A percentile compares a stretch with the other conserved stretches of the same genome.
phyloP scores from a whole-genome alignment of 805 yeast genomes.

The Metschnikowia continentalis region DNA sequence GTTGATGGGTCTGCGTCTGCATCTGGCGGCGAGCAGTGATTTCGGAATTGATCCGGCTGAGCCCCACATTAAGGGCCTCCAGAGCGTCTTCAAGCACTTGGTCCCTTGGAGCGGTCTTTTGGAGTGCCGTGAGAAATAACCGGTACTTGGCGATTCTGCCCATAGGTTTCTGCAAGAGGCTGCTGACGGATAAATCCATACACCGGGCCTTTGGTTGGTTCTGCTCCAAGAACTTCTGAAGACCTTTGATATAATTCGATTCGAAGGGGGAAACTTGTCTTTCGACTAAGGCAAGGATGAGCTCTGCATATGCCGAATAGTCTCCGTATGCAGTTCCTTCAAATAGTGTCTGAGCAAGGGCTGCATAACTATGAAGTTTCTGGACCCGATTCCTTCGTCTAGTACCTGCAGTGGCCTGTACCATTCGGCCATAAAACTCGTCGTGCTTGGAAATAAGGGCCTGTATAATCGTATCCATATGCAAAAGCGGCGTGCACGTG shows the following conservation, averaged over 20 bases:
- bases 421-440: conserved; percentile 4
- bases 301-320: conserved; percentile 10
- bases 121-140: conserved; percentile 9
- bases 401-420: not conserved
- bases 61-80: conserved; percentile 1
- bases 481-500: conserved; percentile 13
- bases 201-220: conserved; percentile 12
- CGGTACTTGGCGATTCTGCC: conserved; percentile 15
- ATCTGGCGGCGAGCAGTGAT: conserved; percentile 6
- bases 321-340: conserved; percentile 49
- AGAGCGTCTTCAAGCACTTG: conserved; percentile 1
- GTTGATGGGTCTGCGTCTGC: not conserved
- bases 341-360: conserved; percentile 80
- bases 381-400: not conserved
- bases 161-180: conserved; percentile 15
- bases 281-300: conserved; percentile 6
- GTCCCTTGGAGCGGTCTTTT: conserved; percentile 3
- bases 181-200: conserved; percentile 14
- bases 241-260: conserved; percentile 7
- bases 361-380: conserved; percentile 21
- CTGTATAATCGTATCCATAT: conserved; percentile 4
- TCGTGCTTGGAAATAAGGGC: conserved; percentile 8
- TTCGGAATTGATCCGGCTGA: conserved; percentile 8
- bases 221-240: conserved; percentile 12
- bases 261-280: conserved; percentile 10